Evolutionary conservation across 129 eudicot genomes (phyloP).

Genomic region (Logfia minima): DNA sequence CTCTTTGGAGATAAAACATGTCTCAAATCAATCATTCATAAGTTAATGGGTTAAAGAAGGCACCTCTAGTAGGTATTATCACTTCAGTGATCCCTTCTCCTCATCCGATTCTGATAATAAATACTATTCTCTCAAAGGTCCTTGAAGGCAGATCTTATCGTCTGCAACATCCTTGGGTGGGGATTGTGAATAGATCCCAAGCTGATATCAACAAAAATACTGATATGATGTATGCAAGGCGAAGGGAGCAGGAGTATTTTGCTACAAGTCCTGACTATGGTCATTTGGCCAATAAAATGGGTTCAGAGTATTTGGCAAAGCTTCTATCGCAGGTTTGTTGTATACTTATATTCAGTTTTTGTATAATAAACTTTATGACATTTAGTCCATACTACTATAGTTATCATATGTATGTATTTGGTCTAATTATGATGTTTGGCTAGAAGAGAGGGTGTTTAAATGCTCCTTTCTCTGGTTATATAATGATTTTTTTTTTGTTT

Average conservation of each 20-base stretch:
- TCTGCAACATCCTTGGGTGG: conserved; percentile 75
- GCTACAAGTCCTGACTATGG: conserved; percentile 64
- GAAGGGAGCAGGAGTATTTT: conserved; percentile 58
- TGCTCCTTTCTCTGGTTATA: not conserved
- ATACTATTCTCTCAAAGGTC: conserved; percentile 37
- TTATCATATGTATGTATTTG: not conserved
- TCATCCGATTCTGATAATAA: conserved; percentile 1
- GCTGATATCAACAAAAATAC: conserved; percentile 61
- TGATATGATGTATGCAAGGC: conserved; percentile 57
- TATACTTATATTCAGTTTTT: not conserved
- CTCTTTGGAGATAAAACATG: not conserved
- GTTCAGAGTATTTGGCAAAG: conserved; percentile 68
- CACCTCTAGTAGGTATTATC: not conserved
- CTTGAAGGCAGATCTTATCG: conserved; percentile 77
- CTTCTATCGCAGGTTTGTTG: conserved; percentile 49
- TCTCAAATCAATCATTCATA: not conserved
- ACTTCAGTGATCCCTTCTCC: not conserved
- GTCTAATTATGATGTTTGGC: not conserved
- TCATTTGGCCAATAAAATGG: conserved; percentile 56
- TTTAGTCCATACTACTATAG: not conserved
- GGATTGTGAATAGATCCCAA: conserved; percentile 66
- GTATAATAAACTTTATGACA: not conserved
- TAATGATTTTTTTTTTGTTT: not conserved
- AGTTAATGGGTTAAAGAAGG: not conserved
- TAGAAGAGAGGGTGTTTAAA: conserved; percentile 8